These are phyloP conservation scores for Cymodocea nodosa DNA, from an alignment of 116 monocot genomes.

Conservation along the genomic window DNA sequence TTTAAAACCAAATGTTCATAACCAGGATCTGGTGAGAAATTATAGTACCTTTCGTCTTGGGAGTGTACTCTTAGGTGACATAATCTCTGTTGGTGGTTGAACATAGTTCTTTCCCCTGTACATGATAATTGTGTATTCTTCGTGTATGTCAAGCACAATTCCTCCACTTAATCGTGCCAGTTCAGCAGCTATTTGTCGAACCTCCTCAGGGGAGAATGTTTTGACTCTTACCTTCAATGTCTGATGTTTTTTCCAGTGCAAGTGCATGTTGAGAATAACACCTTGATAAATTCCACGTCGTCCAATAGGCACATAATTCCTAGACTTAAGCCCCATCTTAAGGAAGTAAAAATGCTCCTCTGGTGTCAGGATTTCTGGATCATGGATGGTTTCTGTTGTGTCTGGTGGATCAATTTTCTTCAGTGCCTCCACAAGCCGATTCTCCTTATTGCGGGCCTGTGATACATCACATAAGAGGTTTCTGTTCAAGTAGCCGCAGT, in stretches of 20 bases:
- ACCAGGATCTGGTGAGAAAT: not conserved
- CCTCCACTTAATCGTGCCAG: constrained; percentile 92
- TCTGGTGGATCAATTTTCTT: constrained; percentile 76
- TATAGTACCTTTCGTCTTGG: constrained; percentile 76
- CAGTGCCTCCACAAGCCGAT: constrained; percentile 49
- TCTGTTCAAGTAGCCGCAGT: not conserved
- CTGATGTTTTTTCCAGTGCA: constrained; percentile 99
- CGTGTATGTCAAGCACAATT: constrained; percentile 79
- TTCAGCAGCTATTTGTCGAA: constrained; percentile 73
- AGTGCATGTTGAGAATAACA: constrained; percentile 97
- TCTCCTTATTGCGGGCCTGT: constrained; percentile 73
- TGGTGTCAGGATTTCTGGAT: constrained; percentile 90
- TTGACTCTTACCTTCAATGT: constrained; percentile 89
- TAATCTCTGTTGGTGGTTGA: constrained; percentile 94
- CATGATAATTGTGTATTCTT: constrained; percentile 89
- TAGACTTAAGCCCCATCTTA: constrained; percentile 74
- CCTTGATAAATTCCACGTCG: constrained; percentile 87
- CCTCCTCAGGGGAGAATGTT: constrained; percentile 85
- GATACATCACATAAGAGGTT: not conserved
- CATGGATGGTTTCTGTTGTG: constrained; percentile 50
- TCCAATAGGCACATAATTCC: constrained; percentile 95
- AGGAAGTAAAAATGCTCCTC: constrained; percentile 95
- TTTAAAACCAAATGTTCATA: not conserved
- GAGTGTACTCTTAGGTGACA: constrained; percentile 87
- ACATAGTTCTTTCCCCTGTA: constrained; percentile 95